Percentiles rank a stretch among this genome's conserved stretches.
Conservation (phyloP, 495 filamentous ascomycete genomes). For the Talaromyces stipitatus region DNA sequence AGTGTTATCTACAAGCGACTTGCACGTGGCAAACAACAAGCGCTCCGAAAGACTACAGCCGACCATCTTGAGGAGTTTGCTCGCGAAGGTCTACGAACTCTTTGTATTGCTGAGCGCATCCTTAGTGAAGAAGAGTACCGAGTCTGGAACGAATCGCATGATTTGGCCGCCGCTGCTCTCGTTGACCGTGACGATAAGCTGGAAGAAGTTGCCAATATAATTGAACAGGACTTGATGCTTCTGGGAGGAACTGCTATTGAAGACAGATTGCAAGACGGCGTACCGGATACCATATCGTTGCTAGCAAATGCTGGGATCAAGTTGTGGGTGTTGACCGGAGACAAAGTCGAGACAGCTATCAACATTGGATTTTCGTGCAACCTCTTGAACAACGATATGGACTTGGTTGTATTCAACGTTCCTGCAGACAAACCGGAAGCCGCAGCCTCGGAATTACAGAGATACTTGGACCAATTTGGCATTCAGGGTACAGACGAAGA, state of each 20-base stretch:
- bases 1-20: constrained; percentile 95
- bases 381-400: constrained; percentile 94
- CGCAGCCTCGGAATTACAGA: constrained; percentile 64
- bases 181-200: constrained; percentile 89
- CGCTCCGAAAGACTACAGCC: constrained; percentile 75
- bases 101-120: constrained; percentile 87
- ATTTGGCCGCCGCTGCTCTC: constrained; percentile 77
- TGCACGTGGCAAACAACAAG: constrained; percentile 73
- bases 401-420: constrained; percentile 85
- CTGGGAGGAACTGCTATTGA: constrained; percentile 97
- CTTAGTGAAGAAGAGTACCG: constrained; percentile 82
- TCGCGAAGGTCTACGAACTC: constrained; percentile 85
- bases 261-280: constrained; percentile 93
- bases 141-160: constrained; percentile 78
- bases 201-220: constrained; percentile 79
- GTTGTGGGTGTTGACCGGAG: constrained; percentile 98
- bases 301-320: constrained; percentile 95
- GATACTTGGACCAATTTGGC: constrained; percentile 61
- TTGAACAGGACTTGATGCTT: constrained; percentile 83
- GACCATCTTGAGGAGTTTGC: constrained; percentile 96
- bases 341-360: constrained; percentile 99
- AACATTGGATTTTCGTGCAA: constrained; percentile 99
- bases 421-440: constrained; percentile 59
- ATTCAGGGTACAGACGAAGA: constrained; percentile 87
- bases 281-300: constrained; percentile 91